Conservation (phyloP, 2,329 filamentous ascomycete species). For the Claviceps purpurea region DNA sequence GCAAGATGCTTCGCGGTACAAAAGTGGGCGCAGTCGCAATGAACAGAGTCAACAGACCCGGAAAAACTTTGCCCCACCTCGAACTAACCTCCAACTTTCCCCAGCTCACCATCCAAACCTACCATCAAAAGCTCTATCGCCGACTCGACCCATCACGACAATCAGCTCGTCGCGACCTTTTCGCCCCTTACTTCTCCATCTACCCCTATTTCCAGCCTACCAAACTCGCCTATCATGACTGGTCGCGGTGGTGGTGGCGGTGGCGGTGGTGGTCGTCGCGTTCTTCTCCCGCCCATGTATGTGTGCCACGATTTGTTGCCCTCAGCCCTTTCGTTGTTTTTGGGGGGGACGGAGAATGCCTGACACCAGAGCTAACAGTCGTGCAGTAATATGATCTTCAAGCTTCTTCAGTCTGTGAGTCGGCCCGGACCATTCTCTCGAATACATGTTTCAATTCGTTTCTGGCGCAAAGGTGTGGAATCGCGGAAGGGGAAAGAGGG, state of each 20-base stretch:
- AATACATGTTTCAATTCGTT: background rate
- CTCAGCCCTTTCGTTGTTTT: background rate
- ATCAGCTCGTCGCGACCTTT: slow-evolving; percentile 1
- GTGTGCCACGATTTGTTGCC: slow-evolving; percentile 3
- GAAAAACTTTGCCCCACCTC: slow-evolving; percentile 6
- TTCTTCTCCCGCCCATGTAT: slow-evolving; percentile 45
- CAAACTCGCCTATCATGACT: slow-evolving; percentile 30
- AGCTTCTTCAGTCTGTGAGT: slow-evolving; percentile 57
- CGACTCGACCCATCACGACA: slow-evolving; percentile 1
- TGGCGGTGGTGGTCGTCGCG: slow-evolving; percentile 42
- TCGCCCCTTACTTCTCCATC: background rate
- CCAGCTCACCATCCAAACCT: background rate
- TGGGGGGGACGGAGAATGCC: background rate
- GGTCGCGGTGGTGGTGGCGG: slow-evolving; percentile 46
- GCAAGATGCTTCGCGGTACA: background rate
- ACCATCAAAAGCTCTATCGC: background rate
- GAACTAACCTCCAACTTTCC: slow-evolving; percentile 5
- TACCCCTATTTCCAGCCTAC: background rate
- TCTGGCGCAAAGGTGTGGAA: background rate
- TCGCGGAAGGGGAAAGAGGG: background rate
- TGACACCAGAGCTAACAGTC: slow-evolving; percentile 12
- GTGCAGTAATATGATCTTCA: slow-evolving; percentile 42
- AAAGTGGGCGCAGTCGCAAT: background rate
- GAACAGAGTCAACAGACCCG: background rate
- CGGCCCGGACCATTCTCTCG: background rate